Evolutionary conservation across 164 flowering plant species (phyloP).

Genomic region (Stephania cephalantha): DNA sequence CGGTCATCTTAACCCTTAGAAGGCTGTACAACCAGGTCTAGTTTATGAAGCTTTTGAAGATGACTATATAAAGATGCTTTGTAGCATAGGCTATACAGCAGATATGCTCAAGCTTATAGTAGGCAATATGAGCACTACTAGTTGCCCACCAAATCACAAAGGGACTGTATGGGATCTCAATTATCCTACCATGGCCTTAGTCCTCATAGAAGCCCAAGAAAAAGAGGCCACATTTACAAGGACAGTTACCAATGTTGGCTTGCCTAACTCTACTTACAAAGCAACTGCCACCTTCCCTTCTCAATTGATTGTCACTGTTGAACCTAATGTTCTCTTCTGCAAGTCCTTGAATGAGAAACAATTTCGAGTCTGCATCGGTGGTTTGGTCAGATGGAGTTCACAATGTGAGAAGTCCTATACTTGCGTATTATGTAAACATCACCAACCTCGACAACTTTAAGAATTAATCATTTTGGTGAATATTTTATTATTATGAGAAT

Average conservation of each 20-base stretch:
- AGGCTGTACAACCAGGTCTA: constrained; percentile 33
- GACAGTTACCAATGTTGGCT: constrained; percentile 47
- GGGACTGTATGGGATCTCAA: constrained; percentile 24
- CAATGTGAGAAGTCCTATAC: constrained; percentile 30
- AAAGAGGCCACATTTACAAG: constrained; percentile 16
- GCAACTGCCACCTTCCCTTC: constrained; percentile 3
- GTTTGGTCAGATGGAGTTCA: constrained; percentile 3
- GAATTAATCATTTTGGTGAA: no score
- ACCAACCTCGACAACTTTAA: constrained; percentile 37
- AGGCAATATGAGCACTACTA: constrained; percentile 16
- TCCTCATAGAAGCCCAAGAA: constrained; percentile 7
- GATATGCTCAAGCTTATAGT: constrained; percentile 6
- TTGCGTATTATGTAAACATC: constrained; percentile 9
- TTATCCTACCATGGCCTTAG: constrained; percentile 35
- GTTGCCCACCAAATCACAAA: constrained; percentile 14
- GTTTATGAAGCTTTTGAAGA: constrained; percentile 1
- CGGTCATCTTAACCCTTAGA: constrained; percentile 30
- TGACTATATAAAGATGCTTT: no score
- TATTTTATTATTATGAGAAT: no score
- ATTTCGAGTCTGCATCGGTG: constrained; percentile 9
- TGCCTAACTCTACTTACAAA: constrained; percentile 28
- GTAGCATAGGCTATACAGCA: not conserved
- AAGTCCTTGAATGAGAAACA: constrained; percentile 2
- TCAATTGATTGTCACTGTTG: constrained; percentile 16
- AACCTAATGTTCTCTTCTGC: constrained; percentile 28